Base-by-base conservation (phyloP, 2,329 filamentous ascomycete genomes). In the Fusarium metavorans region DNA sequence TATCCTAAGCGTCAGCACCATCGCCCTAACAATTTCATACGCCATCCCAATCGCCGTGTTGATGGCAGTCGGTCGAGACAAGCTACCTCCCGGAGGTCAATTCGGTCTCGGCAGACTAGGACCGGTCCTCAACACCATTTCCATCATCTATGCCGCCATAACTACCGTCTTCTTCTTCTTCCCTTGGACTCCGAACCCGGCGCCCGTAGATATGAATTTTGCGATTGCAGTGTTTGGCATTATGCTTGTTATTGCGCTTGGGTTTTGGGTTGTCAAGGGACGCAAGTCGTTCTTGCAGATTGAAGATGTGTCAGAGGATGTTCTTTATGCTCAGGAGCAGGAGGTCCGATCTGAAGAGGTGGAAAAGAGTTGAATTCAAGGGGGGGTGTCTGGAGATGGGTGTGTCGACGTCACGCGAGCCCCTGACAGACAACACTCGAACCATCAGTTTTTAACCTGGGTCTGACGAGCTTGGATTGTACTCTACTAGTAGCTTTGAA, bases 141-240 rank as follows among this genome's bases (percentile, higher is more conserved):
- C 87, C 11, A 79, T 89, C 43, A 76, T 87, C 14, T 89, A 89
- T 77, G 88, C 87, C 68, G 75, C 78, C 67, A 80, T 89, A 64
- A 88, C 87, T 0, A 87, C 87, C 0, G 82, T 89, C 14, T 88
- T 89, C 76, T 89, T 89, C 82, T 87, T 89, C 73, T 89, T 89
- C 72, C 87, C 87, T 0, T 80, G 80, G 0, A 70, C 68, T 0
- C 88, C 87, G 0, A 83, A 83, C 62, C 88, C 88, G 0, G 73
- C 82, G 0, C 69, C 82, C 0, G 80, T 79, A 6, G 86, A 89
- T 70, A 89, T 89, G 88, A 89, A 89, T 75, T 89, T 85, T 72
- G 88, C 88, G 2, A 88, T 89, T 74, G 87, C 84, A 0, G 87
- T 89, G 0, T 89, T 89, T 74, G 88, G 86, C 0, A 82, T 89